Base-by-base conservation (phyloP, 768 basidiomycete species). In the Termitomyces sp. region DNA sequence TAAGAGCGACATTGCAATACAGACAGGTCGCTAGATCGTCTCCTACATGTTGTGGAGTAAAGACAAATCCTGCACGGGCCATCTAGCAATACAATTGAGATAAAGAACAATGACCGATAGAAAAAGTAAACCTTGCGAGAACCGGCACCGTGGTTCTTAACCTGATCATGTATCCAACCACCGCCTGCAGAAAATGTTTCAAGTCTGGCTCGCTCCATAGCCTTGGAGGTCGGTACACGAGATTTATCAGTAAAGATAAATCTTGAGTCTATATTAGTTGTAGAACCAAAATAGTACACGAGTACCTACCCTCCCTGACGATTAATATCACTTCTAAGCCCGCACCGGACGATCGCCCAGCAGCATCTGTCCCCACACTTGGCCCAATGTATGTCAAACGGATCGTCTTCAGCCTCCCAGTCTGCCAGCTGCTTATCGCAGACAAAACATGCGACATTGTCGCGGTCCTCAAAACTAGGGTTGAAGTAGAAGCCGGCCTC, bases 401-500 rank as follows among this genome's bases (percentile, higher is more conserved):
- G 94, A 70, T 95, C 90, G 62, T 98, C 94, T 0, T 82, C 73
- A 44, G 75, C 76, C 45, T 88, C 88, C 95, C 95, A 98, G 19
- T 87, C 90, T 52, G 83, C 82, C 9, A 98, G 77, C 58, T 87
- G 77, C 62, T 94, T 90, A 44, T 77, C 78, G 72, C 95, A 98
- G 60, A 87, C 72, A 67, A 87, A 97, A 68, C 95, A 98, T 4
- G 80, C 77, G 21, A 89, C 93, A 62, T 82, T 85, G 70, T 94
- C 91, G 15, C 74, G 74, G 57, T 87, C 84, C 22, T 83, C 80
- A 56, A 74, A 72, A 59, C 79, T 81, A 0, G 91, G 91, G 58
- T 77, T 77, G 70, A 79, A 94, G 76, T 83, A 95, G 73, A 96
- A 98, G 9, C 95, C 95, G 2, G 95, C 95, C 60, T 88, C 84